phyloP scores from a whole-genome alignment of 805 yeast species.

The Pachysolen tannophilus region DNA sequence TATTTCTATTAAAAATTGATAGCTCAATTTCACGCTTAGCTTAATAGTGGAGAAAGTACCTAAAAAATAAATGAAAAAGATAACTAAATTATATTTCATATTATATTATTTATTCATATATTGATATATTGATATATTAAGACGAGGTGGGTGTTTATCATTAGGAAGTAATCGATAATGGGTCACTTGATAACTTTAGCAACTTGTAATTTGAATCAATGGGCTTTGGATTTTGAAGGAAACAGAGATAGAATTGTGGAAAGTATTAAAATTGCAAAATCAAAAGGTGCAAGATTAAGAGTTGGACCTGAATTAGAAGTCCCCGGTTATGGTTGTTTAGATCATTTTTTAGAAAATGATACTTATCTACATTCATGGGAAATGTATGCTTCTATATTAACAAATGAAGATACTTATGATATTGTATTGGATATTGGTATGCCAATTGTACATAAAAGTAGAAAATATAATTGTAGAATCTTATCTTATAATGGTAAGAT shows the following conservation, averaged over 20 bases:
- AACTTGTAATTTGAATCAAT: constrained; percentile 93
- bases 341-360: constrained; percentile 90
- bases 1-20: constrained; percentile 3
- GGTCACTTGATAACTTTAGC: constrained; percentile 84
- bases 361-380: constrained; percentile 91
- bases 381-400: constrained; percentile 72
- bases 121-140: no score
- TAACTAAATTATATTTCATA: not conserved
- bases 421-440: constrained; percentile 88
- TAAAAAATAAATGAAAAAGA: not conserved
- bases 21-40: not conserved
- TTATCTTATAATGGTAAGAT: constrained; percentile 74
- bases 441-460: constrained; percentile 84
- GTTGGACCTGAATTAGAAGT: constrained; percentile 97
- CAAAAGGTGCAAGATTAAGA: constrained; percentile 66
- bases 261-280: constrained; percentile 72
- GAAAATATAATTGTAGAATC: constrained; percentile 87
- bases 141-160: no score
- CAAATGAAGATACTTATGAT: constrained; percentile 60
- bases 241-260: constrained; percentile 85
- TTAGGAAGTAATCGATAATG: no score
- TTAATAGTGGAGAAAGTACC: no score
- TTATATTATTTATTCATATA: no score
- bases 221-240: constrained; percentile 98
- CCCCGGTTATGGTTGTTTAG: constrained; percentile 91